Conservation (phyloP, 2,329 filamentous ascomycete species). For the Torrubiella hemipterigena region DNA sequence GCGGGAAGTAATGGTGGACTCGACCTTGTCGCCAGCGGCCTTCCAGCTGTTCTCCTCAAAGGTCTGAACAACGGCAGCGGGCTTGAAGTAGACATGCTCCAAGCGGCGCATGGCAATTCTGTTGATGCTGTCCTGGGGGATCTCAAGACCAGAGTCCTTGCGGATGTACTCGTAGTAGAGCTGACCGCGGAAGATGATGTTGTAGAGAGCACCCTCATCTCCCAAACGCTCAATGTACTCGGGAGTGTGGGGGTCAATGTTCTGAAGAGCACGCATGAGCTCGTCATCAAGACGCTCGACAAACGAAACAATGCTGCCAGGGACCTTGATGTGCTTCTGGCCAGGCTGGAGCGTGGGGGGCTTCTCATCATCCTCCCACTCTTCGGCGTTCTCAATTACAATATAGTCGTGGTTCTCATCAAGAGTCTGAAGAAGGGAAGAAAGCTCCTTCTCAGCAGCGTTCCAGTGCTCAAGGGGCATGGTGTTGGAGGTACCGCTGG, state of each 20-base stretch:
- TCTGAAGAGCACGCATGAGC: conserved; percentile 90
- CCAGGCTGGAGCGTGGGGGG: conserved; percentile 59
- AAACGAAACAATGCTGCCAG: conserved; percentile 88
- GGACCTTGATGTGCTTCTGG: conserved; percentile 78
- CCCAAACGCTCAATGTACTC: conserved; percentile 94
- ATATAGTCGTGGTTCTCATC: conserved; percentile 71
- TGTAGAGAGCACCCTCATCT: conserved; percentile 85
- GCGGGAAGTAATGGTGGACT: conserved; percentile 74
- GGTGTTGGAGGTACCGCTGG: conserved; percentile 60
- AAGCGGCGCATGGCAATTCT: conserved; percentile 85
- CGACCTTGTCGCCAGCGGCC: conserved; percentile 52
- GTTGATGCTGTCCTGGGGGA: conserved; percentile 80
- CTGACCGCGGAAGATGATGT: conserved; percentile 76
- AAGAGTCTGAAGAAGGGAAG: conserved; percentile 63
- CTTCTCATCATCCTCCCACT: conserved; percentile 99
- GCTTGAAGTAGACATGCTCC: conserved; percentile 99
- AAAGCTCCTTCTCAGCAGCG: conserved; percentile 77
- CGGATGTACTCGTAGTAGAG: conserved; percentile 79
- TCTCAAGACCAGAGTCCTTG: conserved; percentile 57
- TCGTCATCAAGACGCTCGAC: conserved; percentile 94
- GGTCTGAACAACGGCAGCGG: conserved; percentile 81
- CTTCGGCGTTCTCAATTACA: conserved; percentile 83
- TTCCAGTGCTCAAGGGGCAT: conserved; percentile 99
- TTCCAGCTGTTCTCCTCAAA: conserved; percentile 94
- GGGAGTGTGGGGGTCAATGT: conserved; percentile 94